Conservation (phyloP, 176 grass and related monocot genomes). For the Zoysia japonica region DNA sequence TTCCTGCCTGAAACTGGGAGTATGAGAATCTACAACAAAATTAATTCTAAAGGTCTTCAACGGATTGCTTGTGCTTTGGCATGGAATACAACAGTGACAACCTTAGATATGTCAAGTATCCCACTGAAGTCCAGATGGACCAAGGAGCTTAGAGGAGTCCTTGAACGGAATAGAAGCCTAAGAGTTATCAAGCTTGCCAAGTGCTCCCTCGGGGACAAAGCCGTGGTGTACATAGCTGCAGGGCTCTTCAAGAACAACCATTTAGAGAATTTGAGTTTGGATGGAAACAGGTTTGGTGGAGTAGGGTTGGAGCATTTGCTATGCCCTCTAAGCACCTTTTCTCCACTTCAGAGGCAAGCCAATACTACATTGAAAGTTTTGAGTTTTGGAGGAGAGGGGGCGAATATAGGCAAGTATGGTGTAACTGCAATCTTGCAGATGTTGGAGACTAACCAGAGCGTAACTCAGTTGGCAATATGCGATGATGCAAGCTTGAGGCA, state of each 20-base stretch:
- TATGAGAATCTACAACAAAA: constrained; percentile 69
- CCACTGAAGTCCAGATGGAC: constrained; percentile 70
- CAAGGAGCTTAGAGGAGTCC: constrained; percentile 74
- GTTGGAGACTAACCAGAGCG: constrained; percentile 85
- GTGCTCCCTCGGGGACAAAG: constrained; percentile 72
- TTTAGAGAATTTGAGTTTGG: constrained; percentile 71
- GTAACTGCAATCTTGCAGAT: constrained; percentile 70
- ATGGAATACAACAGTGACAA: constrained; percentile 76
- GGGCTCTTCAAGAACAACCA: constrained; percentile 85
- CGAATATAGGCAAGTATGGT: constrained; percentile 59
- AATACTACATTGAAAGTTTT: constrained; percentile 71
- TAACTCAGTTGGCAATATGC: constrained; percentile 56
- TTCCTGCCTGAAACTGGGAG: constrained; percentile 66
- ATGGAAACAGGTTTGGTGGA: constrained; percentile 76
- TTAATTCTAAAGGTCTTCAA: constrained; percentile 51
- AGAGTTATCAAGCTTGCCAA: constrained; percentile 67
- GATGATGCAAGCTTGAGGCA: constrained; percentile 69
- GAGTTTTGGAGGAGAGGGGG: constrained; percentile 64
- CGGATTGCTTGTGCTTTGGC: constrained; percentile 67
- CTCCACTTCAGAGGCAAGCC: constrained; percentile 78
- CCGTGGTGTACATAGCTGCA: constrained; percentile 84
- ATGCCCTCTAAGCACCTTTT: constrained; percentile 82
- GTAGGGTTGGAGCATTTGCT: constrained; percentile 81
- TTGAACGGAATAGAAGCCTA: constrained; percentile 69
- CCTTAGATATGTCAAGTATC: constrained; percentile 76